Percentiles rank a stretch among this genome's conserved stretches.
phyloP scores from a whole-genome alignment of 1,284 basidiomycete genomes.

The Bondarzewia mesenterica region DNA sequence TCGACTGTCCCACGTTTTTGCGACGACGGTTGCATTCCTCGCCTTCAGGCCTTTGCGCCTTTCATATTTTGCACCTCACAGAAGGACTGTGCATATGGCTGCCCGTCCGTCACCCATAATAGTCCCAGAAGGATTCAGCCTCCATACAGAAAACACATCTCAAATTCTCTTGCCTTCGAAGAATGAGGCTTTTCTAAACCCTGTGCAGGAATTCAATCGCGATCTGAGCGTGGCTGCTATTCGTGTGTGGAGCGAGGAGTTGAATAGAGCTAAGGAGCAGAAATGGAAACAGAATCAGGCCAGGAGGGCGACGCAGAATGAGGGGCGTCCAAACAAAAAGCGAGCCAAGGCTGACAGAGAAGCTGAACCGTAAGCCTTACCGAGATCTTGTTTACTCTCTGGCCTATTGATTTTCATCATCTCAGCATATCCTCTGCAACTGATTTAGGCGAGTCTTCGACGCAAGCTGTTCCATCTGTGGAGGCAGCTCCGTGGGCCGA shows the following conservation, averaged over 20 bases:
- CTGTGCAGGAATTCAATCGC: constrained; percentile 97
- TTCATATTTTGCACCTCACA: background rate
- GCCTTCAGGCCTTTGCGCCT: background rate
- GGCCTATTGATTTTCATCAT: too few species aligned
- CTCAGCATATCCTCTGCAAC: too few species aligned
- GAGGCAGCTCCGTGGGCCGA: too few species aligned
- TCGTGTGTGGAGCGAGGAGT: constrained; percentile 72
- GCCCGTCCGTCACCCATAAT: constrained; percentile 17
- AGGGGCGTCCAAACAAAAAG: constrained; percentile 18
- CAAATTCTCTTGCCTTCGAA: constrained; percentile 72
- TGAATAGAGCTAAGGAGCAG: constrained; percentile 51
- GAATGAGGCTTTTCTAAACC: constrained; percentile 90
- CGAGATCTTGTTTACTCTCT: too few species aligned
- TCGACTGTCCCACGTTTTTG: too few species aligned
- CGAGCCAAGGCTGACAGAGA: constrained; percentile 20
- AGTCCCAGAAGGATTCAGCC: constrained; percentile 68
- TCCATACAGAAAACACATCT: constrained; percentile 82
- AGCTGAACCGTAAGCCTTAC: background rate
- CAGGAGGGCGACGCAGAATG: constrained; percentile 16
- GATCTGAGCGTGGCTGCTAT: constrained; percentile 91
- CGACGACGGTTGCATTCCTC: background rate
- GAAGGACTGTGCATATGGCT: constrained; percentile 11
- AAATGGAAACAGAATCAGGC: constrained; percentile 19
- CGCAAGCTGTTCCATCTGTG: too few species aligned
- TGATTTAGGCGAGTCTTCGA: too few species aligned